phyloP scores from a whole-genome alignment of 176 grass and related monocot species.

The Elymus sibiricus region DNA sequence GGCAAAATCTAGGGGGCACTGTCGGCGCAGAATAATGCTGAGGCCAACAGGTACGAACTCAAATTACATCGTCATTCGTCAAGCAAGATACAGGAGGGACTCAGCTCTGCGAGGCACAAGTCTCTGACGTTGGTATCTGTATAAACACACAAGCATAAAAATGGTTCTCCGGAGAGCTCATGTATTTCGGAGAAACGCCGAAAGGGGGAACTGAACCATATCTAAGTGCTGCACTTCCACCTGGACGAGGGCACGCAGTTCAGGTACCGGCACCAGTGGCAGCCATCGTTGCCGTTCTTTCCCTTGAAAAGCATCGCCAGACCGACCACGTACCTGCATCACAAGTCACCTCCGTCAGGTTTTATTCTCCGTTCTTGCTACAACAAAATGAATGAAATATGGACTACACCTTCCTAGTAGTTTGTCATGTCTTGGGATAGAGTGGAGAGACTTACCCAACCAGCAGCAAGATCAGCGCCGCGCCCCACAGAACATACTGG shows the following conservation, averaged over 20 bases:
- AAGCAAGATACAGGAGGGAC: not conserved
- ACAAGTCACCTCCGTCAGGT: not conserved
- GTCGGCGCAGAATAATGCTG: not conserved
- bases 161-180: not conserved
- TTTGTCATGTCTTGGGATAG: not conserved
- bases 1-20: not conserved
- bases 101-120: not conserved
- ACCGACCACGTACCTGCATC: constrained; percentile 52
- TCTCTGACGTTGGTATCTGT: constrained; percentile 7
- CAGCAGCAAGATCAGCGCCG: constrained; percentile 54
- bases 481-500: constrained; percentile 75
- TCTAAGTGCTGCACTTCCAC: constrained; percentile 69
- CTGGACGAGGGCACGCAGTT: constrained; percentile 84
- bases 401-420: not conserved
- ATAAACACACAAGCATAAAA: constrained; percentile 6
- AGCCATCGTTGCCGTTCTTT: constrained; percentile 85
- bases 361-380: not conserved
- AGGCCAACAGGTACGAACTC: constrained; percentile 9
- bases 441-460: constrained; percentile 49
- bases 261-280: constrained; percentile 92
- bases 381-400: not conserved
- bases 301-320: constrained; percentile 88
- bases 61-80: not conserved
- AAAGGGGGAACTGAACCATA: not conserved
- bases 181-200: not conserved